Evolutionary conservation across 2,329 filamentous ascomycete species (phyloP).

Genomic region (Trichoderma polysporum): DNA sequence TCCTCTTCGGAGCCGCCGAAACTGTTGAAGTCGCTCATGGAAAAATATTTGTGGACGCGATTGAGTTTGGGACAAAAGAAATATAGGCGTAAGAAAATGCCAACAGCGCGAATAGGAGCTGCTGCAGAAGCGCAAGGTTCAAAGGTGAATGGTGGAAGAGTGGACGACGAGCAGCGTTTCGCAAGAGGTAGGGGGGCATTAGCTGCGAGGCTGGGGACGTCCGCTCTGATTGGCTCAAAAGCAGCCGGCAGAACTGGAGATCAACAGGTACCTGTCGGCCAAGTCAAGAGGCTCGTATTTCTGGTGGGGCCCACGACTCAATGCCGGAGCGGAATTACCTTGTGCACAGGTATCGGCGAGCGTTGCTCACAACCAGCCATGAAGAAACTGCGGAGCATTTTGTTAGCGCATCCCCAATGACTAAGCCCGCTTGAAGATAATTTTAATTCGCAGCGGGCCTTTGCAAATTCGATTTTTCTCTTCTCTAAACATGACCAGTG

Average conservation of each 20-base stretch:
- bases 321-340: not conserved
- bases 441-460: constrained; percentile 21
- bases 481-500: constrained; percentile 50
- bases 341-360: not conserved
- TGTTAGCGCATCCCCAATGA: constrained; percentile 24
- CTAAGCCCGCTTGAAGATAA: constrained; percentile 30
- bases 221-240: not conserved
- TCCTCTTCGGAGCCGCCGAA: constrained; percentile 77
- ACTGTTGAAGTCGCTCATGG: constrained; percentile 69
- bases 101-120: not conserved
- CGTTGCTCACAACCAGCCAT: not conserved
- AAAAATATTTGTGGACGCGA: constrained; percentile 20
- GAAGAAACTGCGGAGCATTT: not conserved
- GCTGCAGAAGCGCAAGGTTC: constrained; percentile 7
- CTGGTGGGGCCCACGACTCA: not conserved
- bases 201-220: constrained; percentile 4
- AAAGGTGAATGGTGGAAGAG: constrained; percentile 5
- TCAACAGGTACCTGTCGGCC: constrained; percentile 11
- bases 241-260: not conserved
- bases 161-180: constrained; percentile 10
- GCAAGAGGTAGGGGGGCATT: constrained; percentile 8
- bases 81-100: not conserved
- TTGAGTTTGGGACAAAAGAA: not conserved
- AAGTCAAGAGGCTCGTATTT: constrained; percentile 11
- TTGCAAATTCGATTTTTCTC: constrained; percentile 25